phyloP scores from a whole-genome alignment of 352 stramenopile species.

The Phytopythium litorale region DNA sequence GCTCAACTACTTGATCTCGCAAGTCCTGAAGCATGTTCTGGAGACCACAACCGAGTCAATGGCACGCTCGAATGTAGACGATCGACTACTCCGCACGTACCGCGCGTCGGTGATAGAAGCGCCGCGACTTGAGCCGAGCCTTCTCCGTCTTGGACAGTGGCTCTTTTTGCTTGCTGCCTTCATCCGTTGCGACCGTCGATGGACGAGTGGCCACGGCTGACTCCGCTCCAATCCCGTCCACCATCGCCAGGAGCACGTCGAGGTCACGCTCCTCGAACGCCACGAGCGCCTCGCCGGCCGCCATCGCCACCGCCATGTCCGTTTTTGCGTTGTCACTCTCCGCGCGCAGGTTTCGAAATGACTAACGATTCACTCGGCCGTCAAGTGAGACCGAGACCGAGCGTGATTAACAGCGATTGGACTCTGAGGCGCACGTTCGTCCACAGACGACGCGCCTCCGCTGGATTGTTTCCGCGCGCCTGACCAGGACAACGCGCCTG shows the following conservation, averaged over 20 bases:
- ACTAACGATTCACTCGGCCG: background rate
- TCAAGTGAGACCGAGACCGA: background rate
- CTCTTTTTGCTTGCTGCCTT: background rate
- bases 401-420: background rate
- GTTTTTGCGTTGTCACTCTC: background rate
- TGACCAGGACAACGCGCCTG: too few relatives aligned
- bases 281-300: background rate
- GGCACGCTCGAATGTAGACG: background rate
- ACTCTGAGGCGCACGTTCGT: too few relatives aligned
- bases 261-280: background rate
- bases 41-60: background rate
- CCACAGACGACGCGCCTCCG: too few relatives aligned
- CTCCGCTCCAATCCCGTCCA: background rate
- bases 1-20: background rate
- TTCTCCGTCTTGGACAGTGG: conserved; percentile 4
- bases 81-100: background rate
- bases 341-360: background rate
- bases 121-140: conserved; percentile 5
- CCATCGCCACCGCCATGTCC: background rate
- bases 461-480: too few relatives aligned
- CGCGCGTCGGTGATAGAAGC: conserved; percentile 4
- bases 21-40: background rate
- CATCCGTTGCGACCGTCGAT: background rate
- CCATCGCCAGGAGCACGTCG: background rate
- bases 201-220: background rate